Evolutionary conservation across 1,284 basidiomycete genomes (phyloP), one percentile per base, ranked within the genome.

Genomic region (Trametes sp.): DNA sequence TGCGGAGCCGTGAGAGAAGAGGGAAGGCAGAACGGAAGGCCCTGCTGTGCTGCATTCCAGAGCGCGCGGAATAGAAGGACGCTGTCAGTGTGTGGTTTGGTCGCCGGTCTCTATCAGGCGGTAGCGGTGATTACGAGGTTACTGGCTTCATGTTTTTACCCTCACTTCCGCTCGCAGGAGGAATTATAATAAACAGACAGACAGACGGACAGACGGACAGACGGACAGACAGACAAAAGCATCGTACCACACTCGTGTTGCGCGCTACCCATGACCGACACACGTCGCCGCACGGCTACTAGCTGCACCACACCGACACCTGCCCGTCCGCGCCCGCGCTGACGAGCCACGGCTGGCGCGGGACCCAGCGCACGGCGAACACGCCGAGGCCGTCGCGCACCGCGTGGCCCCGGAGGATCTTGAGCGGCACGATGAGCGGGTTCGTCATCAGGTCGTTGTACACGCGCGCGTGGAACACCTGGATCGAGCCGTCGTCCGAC

Each of bases 401-500:
- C 55, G 85, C 81, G 78, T 99, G 98, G 29, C 96, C 97, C 35
- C 94, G 84, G 54, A 99, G 82, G 63, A 99, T 96, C 80, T 99
- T 99, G 72, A 99, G 83, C 31, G 98, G 98, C 0, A 99, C 97
- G 72, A 99, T 96, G 61, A 98, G 82, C 36, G 98, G 94, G 78
- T 98, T 96, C 62, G 94, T 96, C 85, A 96, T 92, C 54, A 98
- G 84, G 75, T 98, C 97, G 72, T 87, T 91, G 79, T 94, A 98
- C 38, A 99, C 93, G 62, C 96, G 90, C 26, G 92, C 87, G 78
- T 99, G 98, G 88, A 99, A 99, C 63, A 99, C 82, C 76, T 99
- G 98, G 68, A 98, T 93, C 42, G 94, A 91, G 29, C 97, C 98
- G 77, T 99, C 98, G 78, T 99, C 98, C 23, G 95, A 95, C 49